phyloP scores from a whole-genome alignment of 768 basidiomycete species.

The Tricholoma hemisulphureum region DNA sequence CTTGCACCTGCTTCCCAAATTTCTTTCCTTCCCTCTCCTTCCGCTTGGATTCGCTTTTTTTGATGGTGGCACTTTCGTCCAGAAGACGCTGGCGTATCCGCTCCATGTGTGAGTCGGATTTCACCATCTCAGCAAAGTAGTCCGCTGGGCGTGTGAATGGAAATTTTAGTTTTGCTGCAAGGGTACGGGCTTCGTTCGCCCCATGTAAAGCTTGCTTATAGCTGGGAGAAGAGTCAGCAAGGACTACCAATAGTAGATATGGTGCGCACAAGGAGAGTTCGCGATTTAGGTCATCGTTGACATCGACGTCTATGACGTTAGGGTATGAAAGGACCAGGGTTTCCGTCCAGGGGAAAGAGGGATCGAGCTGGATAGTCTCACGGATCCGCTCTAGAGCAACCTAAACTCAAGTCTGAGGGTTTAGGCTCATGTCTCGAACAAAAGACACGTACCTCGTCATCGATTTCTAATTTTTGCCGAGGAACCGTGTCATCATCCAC shows the following conservation, averaged over 20 bases:
- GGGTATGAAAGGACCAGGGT: slow-evolving; percentile 74
- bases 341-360: slow-evolving; percentile 81
- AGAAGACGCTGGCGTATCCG: slow-evolving; percentile 87
- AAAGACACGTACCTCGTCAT: slow-evolving; percentile 63
- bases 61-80: slow-evolving; percentile 85
- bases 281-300: slow-evolving; percentile 87
- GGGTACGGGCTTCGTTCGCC: slow-evolving; percentile 69
- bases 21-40: slow-evolving; percentile 95
- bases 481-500: slow-evolving; percentile 82
- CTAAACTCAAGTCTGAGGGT: slow-evolving; percentile 33
- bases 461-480: slow-evolving; percentile 77
- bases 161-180: slow-evolving; percentile 76
- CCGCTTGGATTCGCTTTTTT: slow-evolving; percentile 88
- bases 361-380: slow-evolving; percentile 71
- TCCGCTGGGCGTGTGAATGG: slow-evolving; percentile 91
- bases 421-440: background rate
- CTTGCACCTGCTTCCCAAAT: slow-evolving; percentile 96
- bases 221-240: slow-evolving; percentile 40
- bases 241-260: background rate
- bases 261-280: slow-evolving; percentile 89
- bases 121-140: slow-evolving; percentile 99
- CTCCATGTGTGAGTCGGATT: slow-evolving; percentile 97
- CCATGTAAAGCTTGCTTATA: slow-evolving; percentile 93
- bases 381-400: slow-evolving; percentile 79
- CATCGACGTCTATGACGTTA: slow-evolving; percentile 69